Percentiles rank a stretch among this genome's conserved stretches.
phyloP scores from a whole-genome alignment of 2,329 filamentous ascomycete genomes.

The Xylaria hypoxylon region DNA sequence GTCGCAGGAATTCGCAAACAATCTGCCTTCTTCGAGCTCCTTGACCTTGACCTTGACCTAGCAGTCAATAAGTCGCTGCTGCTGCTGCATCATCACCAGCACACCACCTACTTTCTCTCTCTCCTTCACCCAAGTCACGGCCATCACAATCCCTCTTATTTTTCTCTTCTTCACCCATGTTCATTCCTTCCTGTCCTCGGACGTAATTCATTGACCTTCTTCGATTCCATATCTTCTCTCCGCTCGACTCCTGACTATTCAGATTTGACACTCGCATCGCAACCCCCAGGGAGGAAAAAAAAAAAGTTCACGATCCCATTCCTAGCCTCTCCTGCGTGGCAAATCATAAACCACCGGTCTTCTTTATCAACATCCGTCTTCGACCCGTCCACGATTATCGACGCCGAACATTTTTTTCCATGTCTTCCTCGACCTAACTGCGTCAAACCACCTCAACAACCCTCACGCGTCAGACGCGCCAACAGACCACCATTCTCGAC shows the following conservation, averaged over 20 bases:
- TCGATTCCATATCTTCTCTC: constrained; percentile 4
- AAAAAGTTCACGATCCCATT: constrained; percentile 28
- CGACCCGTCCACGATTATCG: constrained; percentile 26
- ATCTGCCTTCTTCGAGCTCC: constrained; percentile 37
- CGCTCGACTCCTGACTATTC: constrained; percentile 15
- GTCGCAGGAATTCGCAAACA: constrained; percentile 39
- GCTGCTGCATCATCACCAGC: constrained; percentile 23
- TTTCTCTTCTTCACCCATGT: constrained; percentile 1
- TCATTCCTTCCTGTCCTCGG: constrained; percentile 27
- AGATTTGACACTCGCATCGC: constrained; percentile 16
- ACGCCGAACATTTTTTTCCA: constrained; percentile 41
- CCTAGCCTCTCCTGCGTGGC: constrained; percentile 8
- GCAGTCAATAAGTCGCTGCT: constrained; percentile 7
- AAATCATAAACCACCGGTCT: constrained; percentile 16
- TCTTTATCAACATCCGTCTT: constrained; percentile 20
- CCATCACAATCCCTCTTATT: constrained; percentile 4
- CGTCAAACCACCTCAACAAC: constrained; percentile 34
- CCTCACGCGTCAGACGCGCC: constrained; percentile 51
- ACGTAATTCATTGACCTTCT: constrained; percentile 11
- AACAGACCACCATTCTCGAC: constrained; percentile 37
- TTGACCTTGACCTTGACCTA: constrained; percentile 21
- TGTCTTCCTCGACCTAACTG: constrained; percentile 45
- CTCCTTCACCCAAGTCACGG: not conserved
- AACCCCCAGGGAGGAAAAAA: constrained; percentile 12
- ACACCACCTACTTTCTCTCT: constrained; percentile 2